A percentile compares a stretch with the other conserved stretches of the same genome.
Conservation (phyloP, 2,329 filamentous ascomycete species). For the Colletotrichum incanum region DNA sequence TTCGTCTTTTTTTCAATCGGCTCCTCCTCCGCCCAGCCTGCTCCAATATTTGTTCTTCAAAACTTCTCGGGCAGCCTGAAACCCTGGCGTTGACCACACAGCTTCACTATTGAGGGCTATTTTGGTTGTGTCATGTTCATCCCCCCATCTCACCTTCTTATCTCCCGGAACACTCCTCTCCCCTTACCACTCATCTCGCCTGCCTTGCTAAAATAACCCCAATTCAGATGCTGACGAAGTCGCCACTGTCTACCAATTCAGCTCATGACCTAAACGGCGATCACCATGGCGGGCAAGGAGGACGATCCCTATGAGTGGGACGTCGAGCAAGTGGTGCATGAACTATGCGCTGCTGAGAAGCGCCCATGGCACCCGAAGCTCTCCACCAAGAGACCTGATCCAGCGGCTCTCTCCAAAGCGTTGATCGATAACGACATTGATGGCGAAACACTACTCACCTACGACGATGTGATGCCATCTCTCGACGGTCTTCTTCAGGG, state of each 20-base stretch:
- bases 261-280: constrained; percentile 12
- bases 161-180: background rate
- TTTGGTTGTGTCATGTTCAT: background rate
- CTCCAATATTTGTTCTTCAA: background rate
- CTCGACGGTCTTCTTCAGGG: constrained; percentile 67
- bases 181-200: background rate
- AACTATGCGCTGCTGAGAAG: constrained; percentile 70
- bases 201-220: background rate
- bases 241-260: background rate
- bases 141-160: background rate
- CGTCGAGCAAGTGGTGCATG: constrained; percentile 75
- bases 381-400: constrained; percentile 64
- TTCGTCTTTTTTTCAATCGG: background rate
- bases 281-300: constrained; percentile 52
- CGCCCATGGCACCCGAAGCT: constrained; percentile 63
- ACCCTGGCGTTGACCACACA: background rate
- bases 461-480: constrained; percentile 62
- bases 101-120: background rate
- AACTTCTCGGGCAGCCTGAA: background rate
- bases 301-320: constrained; percentile 84
- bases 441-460: constrained; percentile 75
- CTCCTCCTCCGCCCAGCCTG: background rate
- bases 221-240: background rate
- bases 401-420: constrained; percentile 64
- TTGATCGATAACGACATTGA: constrained; percentile 76